Evolutionary conservation across 495 filamentous ascomycete species (phyloP).

Genomic region (Schizothecium vesticola): DNA sequence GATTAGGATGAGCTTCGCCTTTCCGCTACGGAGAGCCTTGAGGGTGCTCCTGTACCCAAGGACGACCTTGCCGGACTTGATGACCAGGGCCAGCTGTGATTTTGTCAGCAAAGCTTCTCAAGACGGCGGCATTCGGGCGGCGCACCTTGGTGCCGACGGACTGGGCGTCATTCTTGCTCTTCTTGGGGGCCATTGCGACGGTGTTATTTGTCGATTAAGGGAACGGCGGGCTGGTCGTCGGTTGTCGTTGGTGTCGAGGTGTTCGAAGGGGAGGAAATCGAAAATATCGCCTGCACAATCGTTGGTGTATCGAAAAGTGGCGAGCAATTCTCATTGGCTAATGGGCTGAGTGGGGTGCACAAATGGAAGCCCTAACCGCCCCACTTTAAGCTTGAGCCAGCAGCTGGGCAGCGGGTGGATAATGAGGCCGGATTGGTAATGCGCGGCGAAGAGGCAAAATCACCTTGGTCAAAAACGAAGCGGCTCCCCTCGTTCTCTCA

Average conservation of each 20-base stretch:
- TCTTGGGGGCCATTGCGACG: slow-evolving; percentile 80
- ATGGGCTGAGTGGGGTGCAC: slow-evolving; percentile 9
- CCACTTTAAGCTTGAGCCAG: slow-evolving; percentile 25
- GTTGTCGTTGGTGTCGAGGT: slow-evolving; percentile 17
- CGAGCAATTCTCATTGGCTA: slow-evolving; percentile 25
- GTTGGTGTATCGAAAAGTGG: slow-evolving; percentile 1
- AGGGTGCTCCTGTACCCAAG: slow-evolving; percentile 93
- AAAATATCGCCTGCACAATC: slow-evolving; percentile 12
- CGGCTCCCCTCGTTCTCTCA: slow-evolving; percentile 31
- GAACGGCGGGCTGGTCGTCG: slow-evolving; percentile 11
- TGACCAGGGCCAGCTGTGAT: slow-evolving; percentile 69
- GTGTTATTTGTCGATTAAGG: slow-evolving; percentile 12
- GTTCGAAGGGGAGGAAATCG: slow-evolving; percentile 19
- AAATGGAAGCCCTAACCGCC: slow-evolving; percentile 38
- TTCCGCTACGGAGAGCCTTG: slow-evolving; percentile 86
- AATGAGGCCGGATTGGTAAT: slow-evolving; percentile 32
- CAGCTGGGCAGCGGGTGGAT: slow-evolving; percentile 13
- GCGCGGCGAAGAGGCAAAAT: slow-evolving; percentile 32
- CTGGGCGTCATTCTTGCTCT: slow-evolving; percentile 87
- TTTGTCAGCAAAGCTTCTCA: slow-evolving; percentile 7
- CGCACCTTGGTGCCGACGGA: slow-evolving; percentile 70
- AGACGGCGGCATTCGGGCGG: not conserved
- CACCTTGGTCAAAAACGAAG: slow-evolving; percentile 30
- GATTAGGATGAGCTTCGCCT: slow-evolving; percentile 66
- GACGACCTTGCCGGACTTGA: slow-evolving; percentile 83